phyloP scores from a whole-genome alignment of 2,329 filamentous ascomycete genomes.

The Exophiala viscosa region DNA sequence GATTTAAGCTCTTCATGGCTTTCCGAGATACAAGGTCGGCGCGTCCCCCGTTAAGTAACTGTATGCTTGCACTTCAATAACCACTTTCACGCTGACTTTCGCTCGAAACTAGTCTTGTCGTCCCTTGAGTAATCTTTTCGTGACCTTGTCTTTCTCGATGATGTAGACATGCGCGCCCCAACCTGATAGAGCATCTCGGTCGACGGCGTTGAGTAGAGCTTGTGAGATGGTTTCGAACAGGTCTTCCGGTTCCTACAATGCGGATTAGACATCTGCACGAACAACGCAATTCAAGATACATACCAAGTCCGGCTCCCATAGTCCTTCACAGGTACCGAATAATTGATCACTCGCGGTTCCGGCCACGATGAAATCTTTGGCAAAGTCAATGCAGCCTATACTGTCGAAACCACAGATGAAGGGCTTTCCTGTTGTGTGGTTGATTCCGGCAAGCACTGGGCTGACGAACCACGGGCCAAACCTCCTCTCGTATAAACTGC shows the following conservation, averaged over 20 bases:
- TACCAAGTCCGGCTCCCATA: constrained; percentile 98
- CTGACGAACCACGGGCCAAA: constrained; percentile 97
- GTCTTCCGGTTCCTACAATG: constrained; percentile 72
- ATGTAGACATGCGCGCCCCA: constrained; percentile 99
- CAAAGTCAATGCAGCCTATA: constrained; percentile 99
- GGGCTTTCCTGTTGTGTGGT: constrained; percentile 87
- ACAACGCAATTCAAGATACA: constrained; percentile 34
- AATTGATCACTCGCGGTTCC: constrained; percentile 96
- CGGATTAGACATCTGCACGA: constrained; percentile 1
- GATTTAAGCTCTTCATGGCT: no score
- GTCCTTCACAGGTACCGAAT: constrained; percentile 95
- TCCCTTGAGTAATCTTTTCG: constrained; percentile 96
- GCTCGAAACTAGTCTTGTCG: constrained; percentile 71
- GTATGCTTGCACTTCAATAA: no score
- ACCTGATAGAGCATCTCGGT: constrained; percentile 92
- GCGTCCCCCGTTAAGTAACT: no score
- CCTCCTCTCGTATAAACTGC: constrained; percentile 85
- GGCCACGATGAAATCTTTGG: constrained; percentile 98
- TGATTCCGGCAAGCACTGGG: constrained; percentile 90
- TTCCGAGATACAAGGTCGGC: no score
- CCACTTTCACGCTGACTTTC: no score
- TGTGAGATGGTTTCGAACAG: constrained; percentile 99
- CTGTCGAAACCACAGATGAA: constrained; percentile 99
- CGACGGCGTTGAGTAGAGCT: constrained; percentile 88
- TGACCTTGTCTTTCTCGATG: constrained; percentile 99